Conservation (phyloP, 179 eudicot species). For the Spinacia oleracea region DNA sequence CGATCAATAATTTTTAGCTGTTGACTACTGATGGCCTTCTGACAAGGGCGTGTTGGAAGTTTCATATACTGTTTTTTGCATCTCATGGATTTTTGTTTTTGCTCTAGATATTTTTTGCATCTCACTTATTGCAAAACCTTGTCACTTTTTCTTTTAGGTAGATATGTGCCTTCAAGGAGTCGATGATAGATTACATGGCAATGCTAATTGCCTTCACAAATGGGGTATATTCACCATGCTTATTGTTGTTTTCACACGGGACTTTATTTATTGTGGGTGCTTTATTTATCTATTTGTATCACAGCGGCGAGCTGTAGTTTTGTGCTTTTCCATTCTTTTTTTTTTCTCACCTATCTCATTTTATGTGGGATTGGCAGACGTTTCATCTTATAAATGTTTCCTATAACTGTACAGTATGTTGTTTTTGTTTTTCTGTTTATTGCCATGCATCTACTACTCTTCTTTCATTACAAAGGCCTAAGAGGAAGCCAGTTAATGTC, state of each 20-base stretch:
- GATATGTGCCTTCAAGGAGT: neutral
- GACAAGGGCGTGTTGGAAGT: neutral
- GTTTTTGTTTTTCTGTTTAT: neutral
- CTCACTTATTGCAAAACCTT: neutral
- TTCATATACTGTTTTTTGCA: neutral
- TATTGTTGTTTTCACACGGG: neutral
- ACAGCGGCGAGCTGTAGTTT: neutral
- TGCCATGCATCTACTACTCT: neutral
- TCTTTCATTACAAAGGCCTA: neutral
- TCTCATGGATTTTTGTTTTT: neutral
- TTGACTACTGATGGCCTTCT: neutral
- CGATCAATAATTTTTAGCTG: neutral
- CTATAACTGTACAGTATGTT: neutral
- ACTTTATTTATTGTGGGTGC: neutral
- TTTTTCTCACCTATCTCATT: neutral
- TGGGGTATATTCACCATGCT: no score
- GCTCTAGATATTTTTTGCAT: no score
- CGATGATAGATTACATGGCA: neutral
- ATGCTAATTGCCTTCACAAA: neutral
- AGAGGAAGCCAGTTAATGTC: neutral
- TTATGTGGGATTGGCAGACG: neutral
- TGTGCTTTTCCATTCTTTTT: neutral
- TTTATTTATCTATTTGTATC: neutral
- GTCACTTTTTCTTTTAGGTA: neutral
- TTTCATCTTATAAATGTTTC: neutral